Conservation (phyloP, 495 filamentous ascomycete species). For the Aspergillus homomorphus region DNA sequence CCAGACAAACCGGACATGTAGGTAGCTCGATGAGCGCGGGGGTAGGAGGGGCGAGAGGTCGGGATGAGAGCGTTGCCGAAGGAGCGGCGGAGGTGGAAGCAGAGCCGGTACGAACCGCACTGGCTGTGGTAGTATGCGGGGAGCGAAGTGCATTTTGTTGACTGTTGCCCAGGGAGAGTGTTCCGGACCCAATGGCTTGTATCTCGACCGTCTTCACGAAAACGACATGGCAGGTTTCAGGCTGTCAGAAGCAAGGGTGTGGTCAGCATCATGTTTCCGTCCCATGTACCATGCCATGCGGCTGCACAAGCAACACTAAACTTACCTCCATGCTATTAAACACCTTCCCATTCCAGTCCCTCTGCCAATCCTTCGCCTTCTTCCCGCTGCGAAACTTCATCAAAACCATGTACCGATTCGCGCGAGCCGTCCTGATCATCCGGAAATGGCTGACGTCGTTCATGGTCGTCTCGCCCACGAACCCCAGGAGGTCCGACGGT, state of each 20-base stretch:
- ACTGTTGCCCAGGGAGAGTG: conserved; percentile 9
- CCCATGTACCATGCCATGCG: neutral
- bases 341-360: conserved; percentile 87
- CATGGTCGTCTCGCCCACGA: conserved; percentile 84
- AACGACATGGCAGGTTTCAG: conserved; percentile 93
- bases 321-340: conserved; percentile 92
- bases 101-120: conserved; percentile 33
- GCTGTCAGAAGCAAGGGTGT: conserved; percentile 50
- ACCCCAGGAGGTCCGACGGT: conserved; percentile 86
- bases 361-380: conserved; percentile 75
- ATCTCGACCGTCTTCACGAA: conserved; percentile 90
- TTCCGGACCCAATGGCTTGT: conserved; percentile 33
- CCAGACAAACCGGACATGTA: conserved; percentile 93
- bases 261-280: conserved; percentile 19
- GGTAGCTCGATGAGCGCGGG: conserved; percentile 86
- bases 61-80: conserved; percentile 59
- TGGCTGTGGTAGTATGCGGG: conserved; percentile 42
- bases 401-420: conserved; percentile 93
- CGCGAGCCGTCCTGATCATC: conserved; percentile 84
- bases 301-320: conserved; percentile 11
- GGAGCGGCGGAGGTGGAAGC: conserved; percentile 44
- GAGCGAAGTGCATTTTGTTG: conserved; percentile 31
- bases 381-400: conserved; percentile 86
- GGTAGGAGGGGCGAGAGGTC: conserved; percentile 88
- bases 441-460: conserved; percentile 90